phyloP scores from a whole-genome alignment of 352 stramenopile genomes.

The Pythium coloratum region DNA sequence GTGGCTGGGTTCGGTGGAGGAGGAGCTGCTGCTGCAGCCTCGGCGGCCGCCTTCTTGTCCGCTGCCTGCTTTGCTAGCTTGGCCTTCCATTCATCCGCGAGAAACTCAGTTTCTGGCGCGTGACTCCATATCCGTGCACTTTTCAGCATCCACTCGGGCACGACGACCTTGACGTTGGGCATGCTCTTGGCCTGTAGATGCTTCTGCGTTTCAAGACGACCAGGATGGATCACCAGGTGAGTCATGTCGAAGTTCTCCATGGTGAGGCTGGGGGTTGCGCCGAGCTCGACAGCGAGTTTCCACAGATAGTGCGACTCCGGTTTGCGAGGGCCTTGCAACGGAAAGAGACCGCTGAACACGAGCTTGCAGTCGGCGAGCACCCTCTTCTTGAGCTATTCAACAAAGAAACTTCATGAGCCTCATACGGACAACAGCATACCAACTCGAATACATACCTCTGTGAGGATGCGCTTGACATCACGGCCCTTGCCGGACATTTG shows the following conservation, averaged over 20 bases:
- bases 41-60: conserved; percentile 8
- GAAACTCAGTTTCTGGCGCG: conserved; percentile 61
- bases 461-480: conserved; percentile 71
- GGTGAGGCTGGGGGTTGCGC: conserved; percentile 59
- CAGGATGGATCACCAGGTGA: conserved; percentile 84
- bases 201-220: conserved; percentile 78
- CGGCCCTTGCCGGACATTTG: conserved; percentile 68
- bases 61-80: conserved; percentile 32
- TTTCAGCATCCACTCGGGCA: conserved; percentile 80
- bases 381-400: conserved; percentile 60
- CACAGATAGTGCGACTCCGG: conserved; percentile 76
- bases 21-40: conserved; percentile 7
- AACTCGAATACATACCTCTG: conserved; percentile 35
- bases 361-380: conserved; percentile 66
- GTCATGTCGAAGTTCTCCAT: conserved; percentile 78
- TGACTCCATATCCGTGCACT: conserved; percentile 70
- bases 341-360: conserved; percentile 84
- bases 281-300: conserved; percentile 71
- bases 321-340: conserved; percentile 49
- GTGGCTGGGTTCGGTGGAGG: conserved; percentile 4
- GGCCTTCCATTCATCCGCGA: conserved; percentile 62
- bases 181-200: conserved; percentile 72
- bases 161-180: conserved; percentile 61
- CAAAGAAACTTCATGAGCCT: neutral
- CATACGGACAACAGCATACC: neutral